Evolutionary conservation across 2,329 filamentous ascomycete species (phyloP), one percentile per base, ranked within the genome.

Genomic region (Epichloe amarillans): DNA sequence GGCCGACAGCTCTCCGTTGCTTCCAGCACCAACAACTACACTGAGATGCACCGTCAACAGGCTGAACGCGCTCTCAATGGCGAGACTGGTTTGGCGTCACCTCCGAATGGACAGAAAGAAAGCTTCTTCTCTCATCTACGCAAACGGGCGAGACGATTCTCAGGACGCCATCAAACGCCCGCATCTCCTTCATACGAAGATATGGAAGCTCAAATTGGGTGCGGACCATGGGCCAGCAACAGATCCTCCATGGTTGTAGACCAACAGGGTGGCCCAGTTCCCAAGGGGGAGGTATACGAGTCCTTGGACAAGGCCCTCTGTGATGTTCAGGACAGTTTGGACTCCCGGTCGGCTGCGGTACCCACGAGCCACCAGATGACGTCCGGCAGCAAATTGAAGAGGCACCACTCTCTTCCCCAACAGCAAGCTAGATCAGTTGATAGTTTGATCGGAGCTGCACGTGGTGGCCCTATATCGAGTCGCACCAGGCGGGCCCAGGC

Each of bases 61-160:
- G 88, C 91, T 14, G 91, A 97, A 67, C 79, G 88, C 55, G 88
- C 89, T 38, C 75, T 97, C 44, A 96, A 89, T 63, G 93, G 90
- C 49, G 83, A 84, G 60, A 79, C 77, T 36, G 86, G 83, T 21
- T 72, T 90, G 23, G 82, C 79, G 15, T 93, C 88, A 5, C 88
- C 89, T 4, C 82, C 84, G 0, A 83, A 78, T 60, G 86, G 79
- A 17, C 86, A 89, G 51, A 94, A 94, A 63, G 93, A 98, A 66
- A 88, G 93, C 67, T 98, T 98, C 73, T 98, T 98, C 70, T 97
- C 93, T 0, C 93, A 98, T 64, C 76, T 98, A 7, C 81, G 93
- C 51, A 98, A 98, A 69, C 84, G 91, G 48, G 93, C 94, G 30
- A 81, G 93, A 58, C 80, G 93, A 58, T 83, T 98, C 54, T 98